phyloP scores from a whole-genome alignment of 345 rosid genomes.

The Eucalyptus tenuipes region DNA sequence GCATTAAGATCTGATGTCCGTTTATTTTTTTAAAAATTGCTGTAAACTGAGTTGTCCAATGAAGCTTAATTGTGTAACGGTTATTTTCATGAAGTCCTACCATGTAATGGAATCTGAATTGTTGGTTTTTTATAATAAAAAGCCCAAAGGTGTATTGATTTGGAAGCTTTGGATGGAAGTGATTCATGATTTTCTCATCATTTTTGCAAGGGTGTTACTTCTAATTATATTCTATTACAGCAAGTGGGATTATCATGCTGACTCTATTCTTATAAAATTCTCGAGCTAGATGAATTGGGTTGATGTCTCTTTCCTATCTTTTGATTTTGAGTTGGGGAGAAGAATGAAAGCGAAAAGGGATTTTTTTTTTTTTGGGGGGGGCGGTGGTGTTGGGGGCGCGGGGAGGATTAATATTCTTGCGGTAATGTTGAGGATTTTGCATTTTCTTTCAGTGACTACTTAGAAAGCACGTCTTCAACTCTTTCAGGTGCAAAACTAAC shows the following conservation, averaged over 20 bases:
- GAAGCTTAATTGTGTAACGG: neutral
- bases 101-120: neutral
- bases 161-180: neutral
- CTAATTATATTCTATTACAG: neutral
- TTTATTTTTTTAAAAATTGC: neutral
- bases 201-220: neutral
- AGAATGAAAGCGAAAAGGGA: neutral
- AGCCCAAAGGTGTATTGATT: neutral
- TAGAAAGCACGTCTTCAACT: neutral
- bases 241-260: neutral
- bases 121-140: neutral
- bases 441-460: neutral
- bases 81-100: neutral
- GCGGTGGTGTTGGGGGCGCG: neutral
- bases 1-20: neutral
- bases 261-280: neutral
- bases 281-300: neutral
- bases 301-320: neutral
- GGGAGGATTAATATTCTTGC: neutral
- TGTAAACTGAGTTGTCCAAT: neutral
- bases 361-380: neutral
- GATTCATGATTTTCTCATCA: neutral
- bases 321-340: neutral
- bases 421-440: neutral
- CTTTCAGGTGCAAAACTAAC: neutral